Evolutionary conservation across 2,329 filamentous ascomycete genomes (phyloP).

Genomic region (Chrysoporthe puriensis): DNA sequence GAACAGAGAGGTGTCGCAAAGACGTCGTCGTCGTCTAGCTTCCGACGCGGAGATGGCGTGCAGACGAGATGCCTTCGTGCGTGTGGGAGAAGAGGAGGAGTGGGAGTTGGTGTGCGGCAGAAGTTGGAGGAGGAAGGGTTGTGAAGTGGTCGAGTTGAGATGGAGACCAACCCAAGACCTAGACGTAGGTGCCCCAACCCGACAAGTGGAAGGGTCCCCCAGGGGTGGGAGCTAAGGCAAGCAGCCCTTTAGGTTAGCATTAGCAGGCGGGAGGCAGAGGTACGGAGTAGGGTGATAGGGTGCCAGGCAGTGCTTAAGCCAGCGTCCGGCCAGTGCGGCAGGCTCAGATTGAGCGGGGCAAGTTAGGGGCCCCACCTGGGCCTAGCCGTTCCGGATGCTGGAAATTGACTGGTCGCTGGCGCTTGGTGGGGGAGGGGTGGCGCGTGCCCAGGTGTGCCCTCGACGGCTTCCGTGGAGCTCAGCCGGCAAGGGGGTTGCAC

Average conservation of each 20-base stretch:
- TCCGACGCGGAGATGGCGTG: constrained; percentile 13
- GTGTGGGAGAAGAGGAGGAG: not conserved
- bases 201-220: constrained; percentile 13
- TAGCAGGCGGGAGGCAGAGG: not conserved
- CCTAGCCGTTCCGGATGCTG: not conserved
- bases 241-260: constrained; percentile 4
- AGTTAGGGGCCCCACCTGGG: constrained; percentile 1
- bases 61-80: not conserved
- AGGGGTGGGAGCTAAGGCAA: constrained; percentile 16
- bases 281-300: constrained; percentile 1
- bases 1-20: not conserved
- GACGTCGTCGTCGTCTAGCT: not conserved
- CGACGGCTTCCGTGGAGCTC: constrained; percentile 9
- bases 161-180: constrained; percentile 10
- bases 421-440: constrained; percentile 10
- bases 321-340: constrained; percentile 5
- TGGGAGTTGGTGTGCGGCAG: not conserved
- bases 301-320: not conserved
- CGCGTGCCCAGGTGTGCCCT: constrained; percentile 15
- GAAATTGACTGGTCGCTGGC: not conserved
- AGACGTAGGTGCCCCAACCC: constrained; percentile 5
- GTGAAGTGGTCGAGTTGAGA: constrained; percentile 15
- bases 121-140: constrained; percentile 14
- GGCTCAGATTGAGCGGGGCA: constrained; percentile 12
- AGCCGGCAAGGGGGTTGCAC: constrained; percentile 14